A percentile compares a stretch with the other conserved stretches of the same genome.
phyloP scores from a whole-genome alignment of 139 green algal species.

The Auxenochlorella protothecoides region DNA sequence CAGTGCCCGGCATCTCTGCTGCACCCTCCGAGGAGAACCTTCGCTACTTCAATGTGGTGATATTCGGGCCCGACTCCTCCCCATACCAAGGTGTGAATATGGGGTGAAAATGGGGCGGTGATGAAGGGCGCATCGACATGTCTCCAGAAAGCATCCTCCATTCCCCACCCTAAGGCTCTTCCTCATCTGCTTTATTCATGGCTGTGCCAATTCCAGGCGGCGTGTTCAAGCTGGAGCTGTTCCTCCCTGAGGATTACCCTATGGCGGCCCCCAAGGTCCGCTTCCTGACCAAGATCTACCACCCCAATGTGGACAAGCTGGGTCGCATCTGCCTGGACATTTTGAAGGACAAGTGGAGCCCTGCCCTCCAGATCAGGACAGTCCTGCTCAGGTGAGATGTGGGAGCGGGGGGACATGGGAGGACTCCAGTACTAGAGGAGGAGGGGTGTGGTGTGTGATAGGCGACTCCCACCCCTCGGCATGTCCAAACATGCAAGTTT shows the following conservation, averaged over 20 bases:
- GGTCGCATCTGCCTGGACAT: conserved; percentile 98
- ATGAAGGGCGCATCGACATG: too few relatives aligned
- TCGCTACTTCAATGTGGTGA: conserved; percentile 98
- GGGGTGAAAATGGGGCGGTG: neutral
- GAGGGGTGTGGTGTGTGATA: too few relatives aligned
- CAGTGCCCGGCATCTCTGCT: conserved; percentile 91
- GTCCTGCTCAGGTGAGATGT: conserved; percentile 75
- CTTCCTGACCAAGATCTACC: conserved; percentile 98
- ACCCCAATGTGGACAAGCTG: conserved; percentile 98
- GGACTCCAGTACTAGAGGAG: too few relatives aligned
- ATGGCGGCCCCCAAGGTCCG: conserved; percentile 52
- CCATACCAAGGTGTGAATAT: conserved; percentile 83
- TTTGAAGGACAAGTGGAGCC: conserved; percentile 99
- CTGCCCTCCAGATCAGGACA: conserved; percentile 95
- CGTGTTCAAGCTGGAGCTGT: conserved; percentile 95
- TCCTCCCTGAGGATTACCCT: conserved; percentile 97
- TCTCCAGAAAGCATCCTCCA: too few relatives aligned
- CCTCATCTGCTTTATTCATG: too few relatives aligned
- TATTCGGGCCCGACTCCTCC: conserved; percentile 76
- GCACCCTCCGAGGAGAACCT: conserved; percentile 92
- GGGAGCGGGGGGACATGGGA: neutral
- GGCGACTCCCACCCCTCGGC: too few relatives aligned
- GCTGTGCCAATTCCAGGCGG: conserved; percentile 48
- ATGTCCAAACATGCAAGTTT: too few relatives aligned
- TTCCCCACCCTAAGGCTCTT: too few relatives aligned